Percentiles rank a stretch among this genome's conserved stretches.
These are phyloP conservation scores for Ceriops tagal DNA, from an alignment of 345 rosid genomes.

Conservation along the genomic window DNA sequence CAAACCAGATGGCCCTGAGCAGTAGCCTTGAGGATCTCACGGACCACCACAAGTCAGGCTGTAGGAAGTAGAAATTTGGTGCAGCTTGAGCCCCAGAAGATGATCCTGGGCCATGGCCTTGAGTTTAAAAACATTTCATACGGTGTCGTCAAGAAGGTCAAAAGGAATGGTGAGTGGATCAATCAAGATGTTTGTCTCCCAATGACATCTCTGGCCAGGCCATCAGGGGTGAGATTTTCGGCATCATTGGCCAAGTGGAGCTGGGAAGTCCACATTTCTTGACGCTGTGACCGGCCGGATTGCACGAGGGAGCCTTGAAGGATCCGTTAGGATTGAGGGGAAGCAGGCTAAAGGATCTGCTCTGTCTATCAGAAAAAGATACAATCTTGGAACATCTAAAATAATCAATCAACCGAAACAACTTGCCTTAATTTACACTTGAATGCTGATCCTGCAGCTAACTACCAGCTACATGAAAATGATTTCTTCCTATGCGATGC, in stretches of 20 bases:
- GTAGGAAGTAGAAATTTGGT: neutral
- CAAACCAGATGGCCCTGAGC: constrained; percentile 3
- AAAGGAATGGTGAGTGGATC: constrained; percentile 50
- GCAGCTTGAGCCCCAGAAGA: constrained; percentile 19
- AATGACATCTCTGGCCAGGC: constrained; percentile 74
- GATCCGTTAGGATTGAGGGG: constrained; percentile 65
- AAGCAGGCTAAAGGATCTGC: constrained; percentile 39
- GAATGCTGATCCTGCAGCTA: constrained; percentile 31
- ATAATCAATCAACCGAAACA: too few species aligned
- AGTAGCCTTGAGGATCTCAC: constrained; percentile 44
- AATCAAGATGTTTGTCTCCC: constrained; percentile 49
- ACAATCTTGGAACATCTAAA: neutral
- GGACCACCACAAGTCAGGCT: constrained; percentile 34
- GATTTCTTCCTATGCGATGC: constrained; percentile 88
- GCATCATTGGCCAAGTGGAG: constrained; percentile 79
- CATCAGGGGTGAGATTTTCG: constrained; percentile 59
- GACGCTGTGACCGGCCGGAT: constrained; percentile 85
- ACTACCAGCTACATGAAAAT: constrained; percentile 67
- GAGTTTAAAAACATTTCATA: constrained; percentile 54
- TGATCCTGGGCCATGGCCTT: constrained; percentile 47
- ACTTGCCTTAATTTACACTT: neutral
- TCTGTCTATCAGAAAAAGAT: neutral
- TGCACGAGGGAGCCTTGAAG: constrained; percentile 64
- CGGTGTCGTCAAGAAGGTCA: constrained; percentile 50
- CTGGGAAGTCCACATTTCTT: constrained; percentile 85